Evolutionary conservation across 306 rosid species (phyloP).

Genomic region (Citrullus mucosospermus): DNA sequence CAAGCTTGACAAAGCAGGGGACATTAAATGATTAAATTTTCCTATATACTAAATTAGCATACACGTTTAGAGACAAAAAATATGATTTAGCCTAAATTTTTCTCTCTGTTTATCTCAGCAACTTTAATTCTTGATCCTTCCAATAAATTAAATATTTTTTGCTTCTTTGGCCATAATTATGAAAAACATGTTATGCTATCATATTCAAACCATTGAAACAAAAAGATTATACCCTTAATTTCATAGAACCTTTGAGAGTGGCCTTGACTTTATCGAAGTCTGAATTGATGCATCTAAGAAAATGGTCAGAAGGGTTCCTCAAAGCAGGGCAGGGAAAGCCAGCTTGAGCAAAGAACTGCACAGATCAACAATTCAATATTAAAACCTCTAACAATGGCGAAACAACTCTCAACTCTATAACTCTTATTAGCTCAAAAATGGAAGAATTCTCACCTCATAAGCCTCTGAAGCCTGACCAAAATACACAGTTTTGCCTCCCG

Average conservation of each 20-base stretch:
- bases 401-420: not conserved
- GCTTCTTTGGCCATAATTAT: too few species aligned
- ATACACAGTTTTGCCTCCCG: constrained; percentile 89
- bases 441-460: constrained; percentile 45
- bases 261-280: constrained; percentile 91
- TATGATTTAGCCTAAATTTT: not conserved
- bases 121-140: not conserved
- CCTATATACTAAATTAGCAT: too few species aligned
- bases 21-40: too few species aligned
- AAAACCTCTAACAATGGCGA: not conserved
- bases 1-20: too few species aligned
- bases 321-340: constrained; percentile 97
- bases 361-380: not conserved
- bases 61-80: too few species aligned
- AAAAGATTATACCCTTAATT: constrained; percentile 45
- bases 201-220: not conserved
- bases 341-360: constrained; percentile 93
- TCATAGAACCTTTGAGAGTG: constrained; percentile 87
- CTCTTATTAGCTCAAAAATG: not conserved
- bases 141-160: too few species aligned
- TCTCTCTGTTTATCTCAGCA: not conserved
- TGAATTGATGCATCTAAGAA: constrained; percentile 83
- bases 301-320: constrained; percentile 98
- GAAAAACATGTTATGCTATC: not conserved
- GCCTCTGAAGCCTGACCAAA: constrained; percentile 90